These are phyloP conservation scores for Kwoniella mangroviensis DNA, from an alignment of 768 basidiomycete species.

Conservation along the genomic window DNA sequence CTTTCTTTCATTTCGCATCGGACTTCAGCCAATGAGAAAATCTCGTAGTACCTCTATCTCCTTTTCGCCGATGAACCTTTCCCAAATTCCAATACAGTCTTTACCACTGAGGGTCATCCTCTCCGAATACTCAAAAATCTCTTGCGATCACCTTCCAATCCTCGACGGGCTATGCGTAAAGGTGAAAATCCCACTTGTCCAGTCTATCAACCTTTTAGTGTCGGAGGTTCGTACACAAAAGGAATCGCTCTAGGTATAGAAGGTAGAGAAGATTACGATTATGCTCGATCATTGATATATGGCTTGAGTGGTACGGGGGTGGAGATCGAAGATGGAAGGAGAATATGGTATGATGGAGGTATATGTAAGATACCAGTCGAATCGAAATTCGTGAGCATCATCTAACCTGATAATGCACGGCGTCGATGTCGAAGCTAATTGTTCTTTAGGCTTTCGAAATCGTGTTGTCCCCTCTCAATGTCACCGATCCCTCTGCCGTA, in stretches of 20 bases:
- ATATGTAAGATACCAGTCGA: slow-evolving; percentile 33
- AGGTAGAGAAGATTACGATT: slow-evolving; percentile 76
- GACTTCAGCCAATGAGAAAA: slow-evolving; percentile 10
- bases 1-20: neutral
- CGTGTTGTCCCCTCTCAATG: slow-evolving; percentile 66
- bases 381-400: slow-evolving; percentile 42
- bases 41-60: slow-evolving; percentile 82
- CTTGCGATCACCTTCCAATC: slow-evolving; percentile 66
- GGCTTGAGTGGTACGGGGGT: slow-evolving; percentile 52
- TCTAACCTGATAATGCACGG: neutral
- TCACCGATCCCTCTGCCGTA: slow-evolving; percentile 60
- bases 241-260: slow-evolving; percentile 73
- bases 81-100: slow-evolving; percentile 84
- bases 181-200: slow-evolving; percentile 64
- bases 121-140: slow-evolving; percentile 68
- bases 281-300: slow-evolving; percentile 70
- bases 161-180: slow-evolving; percentile 61
- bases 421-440: neutral
- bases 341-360: slow-evolving; percentile 41
- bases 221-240: slow-evolving; percentile 13
- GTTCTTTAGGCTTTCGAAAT: slow-evolving; percentile 75
- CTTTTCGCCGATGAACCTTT: slow-evolving; percentile 79
- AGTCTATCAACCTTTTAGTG: slow-evolving; percentile 61
- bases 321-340: slow-evolving; percentile 30
- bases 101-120: slow-evolving; percentile 94